A percentile compares a stretch with the other conserved stretches of the same genome.
phyloP scores from a whole-genome alignment of 345 rosid species.

The Hibiscus mutabilis region DNA sequence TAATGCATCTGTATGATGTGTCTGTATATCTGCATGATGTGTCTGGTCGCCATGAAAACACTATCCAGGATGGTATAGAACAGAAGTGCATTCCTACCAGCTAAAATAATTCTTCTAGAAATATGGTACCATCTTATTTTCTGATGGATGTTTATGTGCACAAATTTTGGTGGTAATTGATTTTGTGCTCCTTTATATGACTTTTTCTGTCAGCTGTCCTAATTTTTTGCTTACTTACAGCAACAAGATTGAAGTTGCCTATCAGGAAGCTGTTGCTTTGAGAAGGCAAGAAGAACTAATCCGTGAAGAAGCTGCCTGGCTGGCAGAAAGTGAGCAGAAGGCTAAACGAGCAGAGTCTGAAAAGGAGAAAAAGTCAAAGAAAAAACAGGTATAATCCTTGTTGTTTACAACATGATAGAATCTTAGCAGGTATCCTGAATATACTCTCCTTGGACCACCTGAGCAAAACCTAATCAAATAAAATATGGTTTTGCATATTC shows the following conservation, averaged over 20 bases:
- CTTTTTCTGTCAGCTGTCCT: neutral
- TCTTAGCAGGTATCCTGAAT: too few relatives aligned
- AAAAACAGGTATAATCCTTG: conserved; percentile 54
- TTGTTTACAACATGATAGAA: neutral
- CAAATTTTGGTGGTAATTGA: neutral
- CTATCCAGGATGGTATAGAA: neutral
- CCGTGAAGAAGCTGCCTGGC: conserved; percentile 85
- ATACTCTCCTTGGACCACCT: too few relatives aligned
- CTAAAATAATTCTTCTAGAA: neutral
- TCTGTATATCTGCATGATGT: neutral
- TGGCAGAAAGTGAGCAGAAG: conserved; percentile 76
- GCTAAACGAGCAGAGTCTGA: conserved; percentile 59
- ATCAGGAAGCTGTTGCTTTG: conserved; percentile 92
- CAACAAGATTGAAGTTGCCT: conserved; percentile 80
- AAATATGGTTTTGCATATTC: neutral
- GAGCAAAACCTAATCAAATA: neutral
- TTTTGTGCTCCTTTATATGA: neutral
- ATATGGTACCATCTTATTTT: neutral
- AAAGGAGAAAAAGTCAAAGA: conserved; percentile 82
- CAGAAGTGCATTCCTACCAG: neutral
- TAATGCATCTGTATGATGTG: neutral
- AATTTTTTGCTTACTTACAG: conserved; percentile 30
- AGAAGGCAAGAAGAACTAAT: conserved; percentile 93
- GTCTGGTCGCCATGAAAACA: neutral
- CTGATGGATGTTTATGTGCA: neutral